These are phyloP conservation scores for Saccharum spontaneum DNA, from an alignment of 176 grass and related monocot genomes.

Conservation along the genomic window DNA sequence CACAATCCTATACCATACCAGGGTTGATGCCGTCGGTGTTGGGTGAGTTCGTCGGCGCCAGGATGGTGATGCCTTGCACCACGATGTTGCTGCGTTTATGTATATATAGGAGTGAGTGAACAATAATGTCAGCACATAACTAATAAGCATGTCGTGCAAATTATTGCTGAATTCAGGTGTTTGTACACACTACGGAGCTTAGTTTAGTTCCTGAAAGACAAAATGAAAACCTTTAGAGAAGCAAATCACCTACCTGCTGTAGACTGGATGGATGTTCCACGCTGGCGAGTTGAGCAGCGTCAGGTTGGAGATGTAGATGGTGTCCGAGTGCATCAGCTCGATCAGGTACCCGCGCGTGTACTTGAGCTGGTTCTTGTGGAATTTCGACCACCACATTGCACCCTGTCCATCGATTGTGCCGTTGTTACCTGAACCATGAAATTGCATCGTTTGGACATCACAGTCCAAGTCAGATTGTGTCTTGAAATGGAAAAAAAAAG, in stretches of 20 bases:
- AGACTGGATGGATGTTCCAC: constrained; percentile 95
- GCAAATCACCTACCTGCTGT: constrained; percentile 39
- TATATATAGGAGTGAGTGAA: background rate
- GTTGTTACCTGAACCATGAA: constrained; percentile 48
- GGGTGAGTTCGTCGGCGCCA: constrained; percentile 70
- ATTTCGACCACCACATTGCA: constrained; percentile 85
- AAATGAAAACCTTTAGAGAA: background rate
- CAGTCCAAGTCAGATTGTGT: background rate
- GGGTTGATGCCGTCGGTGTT: constrained; percentile 99
- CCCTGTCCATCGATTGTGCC: constrained; percentile 93
- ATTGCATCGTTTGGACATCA: background rate
- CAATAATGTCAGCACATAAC: background rate
- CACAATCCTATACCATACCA: background rate
- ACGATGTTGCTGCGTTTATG: constrained; percentile 51
- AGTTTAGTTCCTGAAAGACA: background rate
- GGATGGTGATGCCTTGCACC: constrained; percentile 69
- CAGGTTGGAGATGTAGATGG: constrained; percentile 80
- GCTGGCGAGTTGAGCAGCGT: constrained; percentile 84
- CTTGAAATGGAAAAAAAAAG: background rate
- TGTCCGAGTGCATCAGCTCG: constrained; percentile 65
- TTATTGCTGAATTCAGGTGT: background rate
- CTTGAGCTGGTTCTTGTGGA: constrained; percentile 77
- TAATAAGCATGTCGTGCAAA: background rate
- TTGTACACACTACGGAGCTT: background rate
- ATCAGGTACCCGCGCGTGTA: constrained; percentile 86